Evolutionary conservation across 2,329 filamentous ascomycete species (phyloP).

Genomic region (Emericellopsis cladophorae): DNA sequence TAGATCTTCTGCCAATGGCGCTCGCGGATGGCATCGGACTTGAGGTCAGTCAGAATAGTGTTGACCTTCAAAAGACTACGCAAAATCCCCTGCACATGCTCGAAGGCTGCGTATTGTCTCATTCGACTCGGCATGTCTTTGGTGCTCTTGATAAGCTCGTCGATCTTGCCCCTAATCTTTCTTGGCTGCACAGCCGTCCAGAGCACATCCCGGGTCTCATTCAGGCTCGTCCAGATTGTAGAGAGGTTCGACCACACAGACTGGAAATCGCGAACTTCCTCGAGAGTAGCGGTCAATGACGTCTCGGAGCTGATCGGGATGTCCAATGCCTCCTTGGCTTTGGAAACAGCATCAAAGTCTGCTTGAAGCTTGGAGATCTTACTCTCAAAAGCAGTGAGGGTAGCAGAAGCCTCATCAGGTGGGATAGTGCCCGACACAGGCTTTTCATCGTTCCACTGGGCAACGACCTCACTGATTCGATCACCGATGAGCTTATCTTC

Average conservation of each 20-base stretch:
- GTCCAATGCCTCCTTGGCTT: slow-evolving; percentile 92
- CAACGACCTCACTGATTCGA: slow-evolving; percentile 74
- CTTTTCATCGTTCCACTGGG: slow-evolving; percentile 92
- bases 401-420: slow-evolving; percentile 75
- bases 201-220: slow-evolving; percentile 80
- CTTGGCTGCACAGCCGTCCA: slow-evolving; percentile 95
- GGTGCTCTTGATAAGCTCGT: slow-evolving; percentile 90
- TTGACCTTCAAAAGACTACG: slow-evolving; percentile 88
- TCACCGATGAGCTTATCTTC: slow-evolving; percentile 86
- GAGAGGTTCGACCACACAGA: slow-evolving; percentile 94
- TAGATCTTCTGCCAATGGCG: slow-evolving; percentile 97
- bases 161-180: slow-evolving; percentile 80
- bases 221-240: slow-evolving; percentile 92
- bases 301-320: slow-evolving; percentile 70
- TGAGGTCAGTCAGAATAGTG: slow-evolving; percentile 73
- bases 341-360: slow-evolving; percentile 86
- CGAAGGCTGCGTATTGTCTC: slow-evolving; percentile 99
- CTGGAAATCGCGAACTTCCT: slow-evolving; percentile 97
- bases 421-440: slow-evolving; percentile 90
- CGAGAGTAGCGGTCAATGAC: slow-evolving; percentile 71
- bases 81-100: slow-evolving; percentile 88
- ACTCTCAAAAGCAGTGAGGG: slow-evolving; percentile 69
- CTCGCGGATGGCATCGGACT: slow-evolving; percentile 92
- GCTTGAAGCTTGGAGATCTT: slow-evolving; percentile 76
- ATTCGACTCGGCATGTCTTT: slow-evolving; percentile 99